phyloP scores from a whole-genome alignment of 2,329 filamentous ascomycete genomes.

The Cladobotryum protrusum region DNA sequence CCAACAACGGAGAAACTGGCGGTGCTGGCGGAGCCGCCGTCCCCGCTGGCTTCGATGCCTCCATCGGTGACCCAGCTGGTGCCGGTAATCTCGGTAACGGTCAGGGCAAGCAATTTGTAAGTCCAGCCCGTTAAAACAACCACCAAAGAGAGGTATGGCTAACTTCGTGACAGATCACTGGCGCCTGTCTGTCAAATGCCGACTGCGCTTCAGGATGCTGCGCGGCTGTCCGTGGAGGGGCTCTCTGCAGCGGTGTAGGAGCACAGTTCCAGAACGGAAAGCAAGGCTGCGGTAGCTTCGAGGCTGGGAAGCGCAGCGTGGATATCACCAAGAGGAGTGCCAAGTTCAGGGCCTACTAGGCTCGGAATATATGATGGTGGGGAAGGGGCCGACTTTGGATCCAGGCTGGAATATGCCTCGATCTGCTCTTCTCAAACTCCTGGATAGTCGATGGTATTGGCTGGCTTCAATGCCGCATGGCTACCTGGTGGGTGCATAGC shows the following conservation, averaged over 20 bases:
- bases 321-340: no score
- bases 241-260: conserved; percentile 16
- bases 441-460: no score
- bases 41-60: conserved; percentile 8
- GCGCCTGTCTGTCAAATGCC: conserved; percentile 17
- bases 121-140: not conserved
- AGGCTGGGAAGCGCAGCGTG: conserved; percentile 3
- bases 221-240: conserved; percentile 12
- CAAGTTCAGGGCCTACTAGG: no score
- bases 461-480: no score
- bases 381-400: no score
- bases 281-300: conserved; percentile 26
- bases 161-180: conserved; percentile 18
- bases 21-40: not conserved
- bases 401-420: no score
- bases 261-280: conserved; percentile 28
- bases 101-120: conserved; percentile 18
- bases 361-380: no score
- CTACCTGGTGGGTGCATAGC: no score
- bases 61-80: conserved; percentile 17
- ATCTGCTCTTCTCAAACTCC: no score
- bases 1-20: no score
- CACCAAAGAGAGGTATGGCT: not conserved
- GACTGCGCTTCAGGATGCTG: conserved; percentile 28
- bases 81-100: conserved; percentile 20